A percentile compares a stretch with the other conserved stretches of the same genome.
Evolutionary conservation across 176 grass and related monocot genomes (phyloP).

Genomic region (Oryza meridionalis): DNA sequence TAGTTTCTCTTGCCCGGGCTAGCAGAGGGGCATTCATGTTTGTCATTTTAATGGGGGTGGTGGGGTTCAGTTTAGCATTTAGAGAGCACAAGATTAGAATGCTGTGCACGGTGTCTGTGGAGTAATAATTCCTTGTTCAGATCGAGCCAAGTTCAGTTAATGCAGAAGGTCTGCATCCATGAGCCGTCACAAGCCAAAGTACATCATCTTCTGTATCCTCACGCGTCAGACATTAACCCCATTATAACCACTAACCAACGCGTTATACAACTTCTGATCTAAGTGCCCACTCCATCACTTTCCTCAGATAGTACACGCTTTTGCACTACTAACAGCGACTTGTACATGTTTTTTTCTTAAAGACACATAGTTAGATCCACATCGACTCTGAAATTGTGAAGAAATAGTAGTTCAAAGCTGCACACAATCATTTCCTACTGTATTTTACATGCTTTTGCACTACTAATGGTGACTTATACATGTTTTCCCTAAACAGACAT

Average conservation of each 20-base stretch:
- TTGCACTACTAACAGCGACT: neutral
- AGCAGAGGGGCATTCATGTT: neutral
- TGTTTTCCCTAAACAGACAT: neutral
- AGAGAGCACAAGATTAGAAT: slow-evolving; percentile 35
- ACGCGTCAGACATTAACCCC: slow-evolving; percentile 40
- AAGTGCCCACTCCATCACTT: neutral
- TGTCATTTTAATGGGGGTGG: neutral
- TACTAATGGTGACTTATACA: neutral
- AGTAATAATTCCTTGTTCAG: slow-evolving; percentile 3
- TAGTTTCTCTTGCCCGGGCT: neutral
- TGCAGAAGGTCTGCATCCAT: slow-evolving; percentile 36
- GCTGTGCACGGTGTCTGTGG: neutral
- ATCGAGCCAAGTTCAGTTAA: slow-evolving; percentile 35
- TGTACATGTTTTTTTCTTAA: neutral
- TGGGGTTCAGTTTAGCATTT: slow-evolving; percentile 15
- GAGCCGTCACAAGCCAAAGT: slow-evolving; percentile 47
- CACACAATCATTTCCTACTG: neutral
- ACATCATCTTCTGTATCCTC: slow-evolving; percentile 18
- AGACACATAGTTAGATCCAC: neutral
- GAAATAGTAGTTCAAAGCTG: no score
- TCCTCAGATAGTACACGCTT: neutral
- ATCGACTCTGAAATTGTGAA: neutral
- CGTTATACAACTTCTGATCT: neutral
- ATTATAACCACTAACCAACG: slow-evolving; percentile 32
- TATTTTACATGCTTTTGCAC: no score